Conservation (phyloP, 306 rosid species). For the Cicer arietinum region DNA sequence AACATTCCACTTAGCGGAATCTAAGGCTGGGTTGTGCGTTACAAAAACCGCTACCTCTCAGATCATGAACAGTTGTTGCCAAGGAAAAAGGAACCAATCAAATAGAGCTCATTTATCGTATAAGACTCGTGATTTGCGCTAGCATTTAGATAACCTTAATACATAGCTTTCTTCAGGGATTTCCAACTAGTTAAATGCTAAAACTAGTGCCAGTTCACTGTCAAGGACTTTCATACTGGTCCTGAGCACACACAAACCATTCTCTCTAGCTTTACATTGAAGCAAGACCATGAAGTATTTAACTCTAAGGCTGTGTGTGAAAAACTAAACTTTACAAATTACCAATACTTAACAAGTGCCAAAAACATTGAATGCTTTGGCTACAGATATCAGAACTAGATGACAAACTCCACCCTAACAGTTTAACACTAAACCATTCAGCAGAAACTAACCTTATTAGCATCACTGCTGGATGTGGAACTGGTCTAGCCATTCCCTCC, state of each 20-base stretch:
- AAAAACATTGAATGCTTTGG: neutral
- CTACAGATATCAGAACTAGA: neutral
- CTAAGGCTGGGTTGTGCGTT: neutral
- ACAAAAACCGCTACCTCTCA: slow-evolving; percentile 5
- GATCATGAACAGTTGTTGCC: slow-evolving; percentile 3
- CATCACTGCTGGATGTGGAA: slow-evolving; percentile 5
- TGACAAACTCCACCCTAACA: slow-evolving; percentile 6
- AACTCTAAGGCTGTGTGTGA: neutral
- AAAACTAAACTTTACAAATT: too few relatives aligned
- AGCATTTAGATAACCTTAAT: neutral
- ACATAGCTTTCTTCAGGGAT: neutral
- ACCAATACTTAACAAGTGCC: neutral
- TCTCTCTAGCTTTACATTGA: neutral
- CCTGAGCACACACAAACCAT: neutral
- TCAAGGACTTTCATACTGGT: neutral
- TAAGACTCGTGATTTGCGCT: neutral
- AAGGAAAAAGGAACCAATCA: neutral
- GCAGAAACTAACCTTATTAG: slow-evolving; percentile 16
- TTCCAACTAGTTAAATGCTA: neutral
- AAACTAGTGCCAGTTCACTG: neutral
- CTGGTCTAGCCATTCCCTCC: neutral
- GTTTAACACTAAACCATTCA: slow-evolving; percentile 16
- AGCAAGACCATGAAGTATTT: neutral
- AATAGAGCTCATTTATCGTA: neutral
- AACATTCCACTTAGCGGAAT: neutral